Conservation (phyloP, 2,329 filamentous ascomycete genomes). For the Colletotrichum euphorbiae region DNA sequence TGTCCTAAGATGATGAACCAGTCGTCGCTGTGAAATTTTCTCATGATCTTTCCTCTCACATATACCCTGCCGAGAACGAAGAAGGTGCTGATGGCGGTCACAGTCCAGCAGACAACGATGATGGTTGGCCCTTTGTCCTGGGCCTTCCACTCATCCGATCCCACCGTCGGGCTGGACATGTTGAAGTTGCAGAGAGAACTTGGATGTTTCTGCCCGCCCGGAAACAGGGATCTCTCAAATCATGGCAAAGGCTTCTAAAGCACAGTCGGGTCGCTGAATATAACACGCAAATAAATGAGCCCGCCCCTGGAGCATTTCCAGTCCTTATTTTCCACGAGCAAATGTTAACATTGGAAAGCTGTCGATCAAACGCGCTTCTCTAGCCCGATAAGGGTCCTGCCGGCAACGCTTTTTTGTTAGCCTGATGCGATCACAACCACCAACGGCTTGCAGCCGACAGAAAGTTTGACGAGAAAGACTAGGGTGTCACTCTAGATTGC, state of each 20-base stretch:
- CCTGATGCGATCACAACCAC: no score
- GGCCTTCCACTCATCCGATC: slow-evolving; percentile 16
- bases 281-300: not conserved
- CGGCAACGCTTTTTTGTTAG: no score
- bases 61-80: slow-evolving; percentile 47
- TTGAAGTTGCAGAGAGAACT: not conserved
- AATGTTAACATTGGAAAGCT: not conserved
- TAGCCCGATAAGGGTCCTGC: not conserved
- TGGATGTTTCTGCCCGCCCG: no score
- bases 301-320: not conserved
- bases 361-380: not conserved
- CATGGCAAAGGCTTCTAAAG: no score
- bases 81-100: slow-evolving; percentile 46
- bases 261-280: no score
- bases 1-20: slow-evolving; percentile 50
- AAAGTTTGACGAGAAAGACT: no score
- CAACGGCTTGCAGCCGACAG: no score
- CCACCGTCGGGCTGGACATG: slow-evolving; percentile 4
- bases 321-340: not conserved
- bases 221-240: no score
- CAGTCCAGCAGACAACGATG: slow-evolving; percentile 46
- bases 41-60: slow-evolving; percentile 46
- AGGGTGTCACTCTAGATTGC: no score
- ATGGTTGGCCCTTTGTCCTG: slow-evolving; percentile 48
- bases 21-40: slow-evolving; percentile 51